These are phyloP conservation scores for Stramenopiles sp. DNA, from an alignment of 352 stramenopile species.

Conservation along the genomic window DNA sequence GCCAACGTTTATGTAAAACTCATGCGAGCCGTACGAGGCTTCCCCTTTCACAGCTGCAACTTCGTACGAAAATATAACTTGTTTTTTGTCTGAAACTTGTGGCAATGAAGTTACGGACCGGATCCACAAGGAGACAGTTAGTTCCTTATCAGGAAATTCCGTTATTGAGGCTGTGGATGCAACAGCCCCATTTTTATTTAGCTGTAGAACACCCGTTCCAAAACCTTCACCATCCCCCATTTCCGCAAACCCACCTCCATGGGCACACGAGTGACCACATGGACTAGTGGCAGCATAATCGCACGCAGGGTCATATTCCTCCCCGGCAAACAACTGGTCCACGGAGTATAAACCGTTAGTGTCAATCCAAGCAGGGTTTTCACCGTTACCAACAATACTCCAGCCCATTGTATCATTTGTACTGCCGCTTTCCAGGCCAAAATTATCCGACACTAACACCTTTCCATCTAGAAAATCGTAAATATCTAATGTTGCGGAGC, in stretches of 20 bases:
- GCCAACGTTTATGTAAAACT: constrained; percentile 32
- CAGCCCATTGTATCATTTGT: constrained; percentile 28
- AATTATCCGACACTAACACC: constrained; percentile 24
- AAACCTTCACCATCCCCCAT: constrained; percentile 13
- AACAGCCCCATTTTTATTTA: constrained; percentile 31
- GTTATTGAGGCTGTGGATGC: constrained; percentile 26
- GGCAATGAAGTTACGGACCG: not conserved
- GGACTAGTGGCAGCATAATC: constrained; percentile 36
- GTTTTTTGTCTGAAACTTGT: constrained; percentile 24
- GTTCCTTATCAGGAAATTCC: constrained; percentile 32
- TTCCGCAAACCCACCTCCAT: constrained; percentile 28
- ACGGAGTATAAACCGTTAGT: constrained; percentile 36
- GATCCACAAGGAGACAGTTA: not conserved
- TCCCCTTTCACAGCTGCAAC: not conserved
- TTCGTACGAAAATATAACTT: constrained; percentile 17
- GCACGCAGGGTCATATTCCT: constrained; percentile 42
- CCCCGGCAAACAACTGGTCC: constrained; percentile 36
- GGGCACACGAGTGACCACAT: constrained; percentile 35
- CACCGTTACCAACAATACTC: constrained; percentile 36
- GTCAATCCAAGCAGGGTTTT: constrained; percentile 27
- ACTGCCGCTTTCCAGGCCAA: constrained; percentile 16
- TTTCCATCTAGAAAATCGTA: constrained; percentile 38
- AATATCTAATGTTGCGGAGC: constrained; percentile 31
- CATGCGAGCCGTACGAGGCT: constrained; percentile 21
- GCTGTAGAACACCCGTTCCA: constrained; percentile 27